phyloP scores from a whole-genome alignment of 306 rosid genomes.

The Albizia julibrissin region DNA sequence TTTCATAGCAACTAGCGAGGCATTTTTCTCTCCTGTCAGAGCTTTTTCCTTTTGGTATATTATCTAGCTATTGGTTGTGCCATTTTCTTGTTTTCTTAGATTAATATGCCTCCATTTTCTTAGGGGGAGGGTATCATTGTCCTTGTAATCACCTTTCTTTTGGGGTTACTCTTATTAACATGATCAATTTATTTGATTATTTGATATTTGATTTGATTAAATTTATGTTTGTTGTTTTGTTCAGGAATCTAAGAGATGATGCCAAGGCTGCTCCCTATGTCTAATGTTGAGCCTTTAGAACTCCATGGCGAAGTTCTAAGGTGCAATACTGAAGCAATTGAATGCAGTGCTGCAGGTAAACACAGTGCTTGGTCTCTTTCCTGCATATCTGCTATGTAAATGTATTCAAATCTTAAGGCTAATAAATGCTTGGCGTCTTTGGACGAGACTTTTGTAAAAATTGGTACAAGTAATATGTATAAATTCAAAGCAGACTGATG shows the following conservation, averaged over 20 bases:
- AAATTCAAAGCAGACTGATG: neutral
- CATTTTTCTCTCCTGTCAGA: neutral
- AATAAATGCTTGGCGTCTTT: slow-evolving; percentile 24
- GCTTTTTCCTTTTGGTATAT: slow-evolving; percentile 10
- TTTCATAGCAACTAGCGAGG: neutral
- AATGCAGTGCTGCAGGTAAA: slow-evolving; percentile 75
- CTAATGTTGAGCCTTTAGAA: slow-evolving; percentile 60
- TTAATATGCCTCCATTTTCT: neutral
- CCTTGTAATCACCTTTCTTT: neutral
- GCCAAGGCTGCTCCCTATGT: slow-evolving; percentile 42
- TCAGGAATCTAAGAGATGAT: slow-evolving; percentile 84
- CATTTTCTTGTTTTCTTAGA: slow-evolving; percentile 16
- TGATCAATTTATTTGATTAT: neutral
- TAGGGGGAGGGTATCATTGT: slow-evolving; percentile 1
- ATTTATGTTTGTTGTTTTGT: slow-evolving; percentile 23
- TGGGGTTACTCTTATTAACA: slow-evolving; percentile 15
- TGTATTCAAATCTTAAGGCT: slow-evolving; percentile 25
- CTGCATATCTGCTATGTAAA: slow-evolving; percentile 3
- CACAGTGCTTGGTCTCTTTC: slow-evolving; percentile 52
- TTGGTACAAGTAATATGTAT: slow-evolving; percentile 23
- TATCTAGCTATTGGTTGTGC: neutral
- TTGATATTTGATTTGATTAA: slow-evolving; percentile 11
- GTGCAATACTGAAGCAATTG: slow-evolving; percentile 77
- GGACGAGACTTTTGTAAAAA: slow-evolving; percentile 20
- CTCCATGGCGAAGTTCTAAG: slow-evolving; percentile 80